Percentiles rank a stretch among this genome's conserved stretches.
Evolutionary conservation across 129 eudicot species (phyloP).

Genomic region (Mikania micrantha): DNA sequence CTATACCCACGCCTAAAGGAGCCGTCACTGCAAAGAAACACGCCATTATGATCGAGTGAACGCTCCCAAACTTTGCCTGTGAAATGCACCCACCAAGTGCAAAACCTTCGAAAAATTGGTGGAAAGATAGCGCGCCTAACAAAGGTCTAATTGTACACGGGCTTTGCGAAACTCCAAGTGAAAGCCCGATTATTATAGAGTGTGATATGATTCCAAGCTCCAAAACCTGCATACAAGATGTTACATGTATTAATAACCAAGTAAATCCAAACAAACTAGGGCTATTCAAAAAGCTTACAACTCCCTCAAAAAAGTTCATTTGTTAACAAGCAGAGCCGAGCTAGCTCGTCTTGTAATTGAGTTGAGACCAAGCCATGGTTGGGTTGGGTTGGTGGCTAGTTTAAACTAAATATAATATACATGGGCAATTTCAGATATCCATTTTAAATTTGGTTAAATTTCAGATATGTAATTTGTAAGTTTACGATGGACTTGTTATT

Average conservation of each 20-base stretch:
- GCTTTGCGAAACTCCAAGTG: slow-evolving; percentile 89
- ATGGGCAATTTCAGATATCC: no score
- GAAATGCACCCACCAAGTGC: slow-evolving; percentile 98
- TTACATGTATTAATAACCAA: background rate
- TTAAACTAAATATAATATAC: no score
- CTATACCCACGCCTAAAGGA: slow-evolving; percentile 67
- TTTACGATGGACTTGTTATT: no score
- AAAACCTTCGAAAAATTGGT: slow-evolving; percentile 94
- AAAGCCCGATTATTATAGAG: slow-evolving; percentile 77
- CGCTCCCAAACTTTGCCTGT: slow-evolving; percentile 58
- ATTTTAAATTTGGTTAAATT: no score
- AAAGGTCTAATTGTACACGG: slow-evolving; percentile 79
- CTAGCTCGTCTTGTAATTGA: no score
- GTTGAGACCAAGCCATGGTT: no score
- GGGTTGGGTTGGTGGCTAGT: no score
- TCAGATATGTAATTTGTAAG: no score
- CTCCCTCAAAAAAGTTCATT: no score
- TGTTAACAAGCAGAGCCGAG: no score
- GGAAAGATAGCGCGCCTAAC: slow-evolving; percentile 80
- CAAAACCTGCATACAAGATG: slow-evolving; percentile 45
- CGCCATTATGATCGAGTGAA: slow-evolving; percentile 62
- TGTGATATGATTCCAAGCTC: slow-evolving; percentile 96
- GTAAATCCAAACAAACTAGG: no score
- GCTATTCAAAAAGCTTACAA: no score
- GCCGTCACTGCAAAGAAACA: slow-evolving; percentile 82